Evolutionary conservation across 345 rosid species (phyloP).

Genomic region (Eucalyptus regnans): DNA sequence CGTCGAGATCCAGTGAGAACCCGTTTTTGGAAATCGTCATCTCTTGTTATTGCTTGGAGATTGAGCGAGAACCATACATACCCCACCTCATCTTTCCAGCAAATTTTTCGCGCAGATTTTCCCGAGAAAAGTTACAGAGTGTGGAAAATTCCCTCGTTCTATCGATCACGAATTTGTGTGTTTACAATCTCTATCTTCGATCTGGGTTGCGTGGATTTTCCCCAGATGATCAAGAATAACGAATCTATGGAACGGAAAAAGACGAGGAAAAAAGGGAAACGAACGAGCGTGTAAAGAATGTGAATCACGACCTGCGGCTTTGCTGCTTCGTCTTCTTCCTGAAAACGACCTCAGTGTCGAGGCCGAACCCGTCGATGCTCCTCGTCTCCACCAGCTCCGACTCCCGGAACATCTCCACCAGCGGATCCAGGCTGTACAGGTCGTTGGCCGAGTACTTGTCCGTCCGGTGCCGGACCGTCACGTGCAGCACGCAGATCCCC

Average conservation of each 20-base stretch:
- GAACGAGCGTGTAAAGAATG: background rate
- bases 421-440: conserved; percentile 40
- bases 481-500: conserved; percentile 69
- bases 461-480: conserved; percentile 41
- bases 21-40: background rate
- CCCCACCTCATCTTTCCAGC: background rate
- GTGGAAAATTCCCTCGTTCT: background rate
- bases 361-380: conserved; percentile 84
- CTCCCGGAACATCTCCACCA: conserved; percentile 34
- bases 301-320: background rate
- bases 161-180: background rate
- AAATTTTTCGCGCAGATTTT: background rate
- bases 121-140: background rate
- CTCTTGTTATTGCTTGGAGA: background rate
- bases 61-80: accelerated
- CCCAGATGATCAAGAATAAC: background rate
- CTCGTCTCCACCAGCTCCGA: conserved; percentile 53
- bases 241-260: background rate
- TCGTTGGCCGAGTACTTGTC: conserved; percentile 94
- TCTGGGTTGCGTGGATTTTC: background rate
- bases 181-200: background rate
- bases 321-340: conserved; percentile 16
- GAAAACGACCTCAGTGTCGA: conserved; percentile 84
- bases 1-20: background rate
- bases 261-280: background rate